Base-by-base conservation (phyloP, 208 protist species). In the Phytomonas francai region DNA sequence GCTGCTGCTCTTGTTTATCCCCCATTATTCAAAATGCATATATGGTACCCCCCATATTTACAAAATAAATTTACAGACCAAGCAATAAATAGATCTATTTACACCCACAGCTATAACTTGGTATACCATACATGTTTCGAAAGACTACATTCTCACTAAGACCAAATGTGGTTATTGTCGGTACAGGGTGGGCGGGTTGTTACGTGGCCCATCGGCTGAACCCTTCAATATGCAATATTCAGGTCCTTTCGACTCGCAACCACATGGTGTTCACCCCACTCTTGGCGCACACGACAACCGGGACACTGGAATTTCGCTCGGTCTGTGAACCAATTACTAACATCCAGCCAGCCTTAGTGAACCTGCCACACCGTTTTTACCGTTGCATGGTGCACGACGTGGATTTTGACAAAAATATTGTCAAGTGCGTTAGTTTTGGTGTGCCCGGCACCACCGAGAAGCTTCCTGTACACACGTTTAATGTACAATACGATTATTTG, bases 231-330 rank as follows among this genome's bases (percentile, higher is more conserved):
- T 97, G 84, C 80, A 89, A 97, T 71, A 87, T 98, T 33, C 69
- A 90, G 30, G 80, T 97, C 57, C 71, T 97, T 63, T 95, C 89
- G 5, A 84, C 85, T 11, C 79, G 91, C 42, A 98, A 98, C 67
- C 93, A 98, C 79, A 94, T 97, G 73, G 82, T 98, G n/a, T 97
- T 98, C 71, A 98, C 95, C n/a, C 95, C 95, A 29, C 86, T 98
- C n/a, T 81, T 98, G 5, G 87, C 95, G 5, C 82, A 93, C 62
- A 92, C 90, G 19, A 92, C 89, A 39, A 92, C 90, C 9, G 95
- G 95, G n/a, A 95, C 92, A 27, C 78, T 97, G 4, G 92, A 97
- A 77, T 95, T 97, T 70, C 80, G 95, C 62, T 81, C 87, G 19
- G 86, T 97, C 12, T 90, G 88, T 61, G 90, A 97, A 79, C 88